These are phyloP conservation scores for Debaryomyces sp. DNA, from an alignment of 1,139 yeast species.

Conservation along the genomic window DNA sequence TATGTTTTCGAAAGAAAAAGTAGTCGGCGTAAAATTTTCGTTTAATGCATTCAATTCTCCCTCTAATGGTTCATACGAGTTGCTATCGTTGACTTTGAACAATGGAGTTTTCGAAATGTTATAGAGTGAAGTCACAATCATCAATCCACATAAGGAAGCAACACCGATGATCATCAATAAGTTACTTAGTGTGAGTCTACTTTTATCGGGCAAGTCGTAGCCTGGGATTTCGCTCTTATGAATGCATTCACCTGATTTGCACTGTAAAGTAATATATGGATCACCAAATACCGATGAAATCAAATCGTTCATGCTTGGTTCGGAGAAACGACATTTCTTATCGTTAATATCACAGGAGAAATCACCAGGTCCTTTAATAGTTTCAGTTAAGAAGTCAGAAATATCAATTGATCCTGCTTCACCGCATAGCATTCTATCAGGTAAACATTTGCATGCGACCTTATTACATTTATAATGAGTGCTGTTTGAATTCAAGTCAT, in stretches of 20 bases:
- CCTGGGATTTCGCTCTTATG: constrained; percentile 95
- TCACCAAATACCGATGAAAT: constrained; percentile 93
- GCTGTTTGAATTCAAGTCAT: constrained; percentile 61
- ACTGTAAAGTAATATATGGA: constrained; percentile 76
- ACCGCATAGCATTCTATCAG: constrained; percentile 93
- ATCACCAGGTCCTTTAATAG: constrained; percentile 92
- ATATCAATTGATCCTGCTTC: constrained; percentile 92
- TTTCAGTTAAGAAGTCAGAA: constrained; percentile 86
- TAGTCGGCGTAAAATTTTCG: constrained; percentile 70
- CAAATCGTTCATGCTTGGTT: constrained; percentile 94
- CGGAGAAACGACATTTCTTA: constrained; percentile 75
- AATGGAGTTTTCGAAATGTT: constrained; percentile 67
- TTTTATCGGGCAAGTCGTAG: constrained; percentile 67
- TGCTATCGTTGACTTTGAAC: constrained; percentile 40
- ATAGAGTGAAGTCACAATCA: constrained; percentile 47
- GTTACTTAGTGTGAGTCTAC: constrained; percentile 50
- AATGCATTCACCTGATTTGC: constrained; percentile 87
- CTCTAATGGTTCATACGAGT: constrained; percentile 25
- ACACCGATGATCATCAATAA: constrained; percentile 55
- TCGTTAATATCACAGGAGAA: constrained; percentile 72
- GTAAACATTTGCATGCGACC: constrained; percentile 83
- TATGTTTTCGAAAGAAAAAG: constrained; percentile 74
- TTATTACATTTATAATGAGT: constrained; percentile 79
- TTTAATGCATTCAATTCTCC: constrained; percentile 47
- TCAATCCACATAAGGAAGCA: constrained; percentile 39